Evolutionary conservation across 2,329 filamentous ascomycete species (phyloP), one percentile per base, ranked within the genome.

Genomic region (Bisporella sp.): DNA sequence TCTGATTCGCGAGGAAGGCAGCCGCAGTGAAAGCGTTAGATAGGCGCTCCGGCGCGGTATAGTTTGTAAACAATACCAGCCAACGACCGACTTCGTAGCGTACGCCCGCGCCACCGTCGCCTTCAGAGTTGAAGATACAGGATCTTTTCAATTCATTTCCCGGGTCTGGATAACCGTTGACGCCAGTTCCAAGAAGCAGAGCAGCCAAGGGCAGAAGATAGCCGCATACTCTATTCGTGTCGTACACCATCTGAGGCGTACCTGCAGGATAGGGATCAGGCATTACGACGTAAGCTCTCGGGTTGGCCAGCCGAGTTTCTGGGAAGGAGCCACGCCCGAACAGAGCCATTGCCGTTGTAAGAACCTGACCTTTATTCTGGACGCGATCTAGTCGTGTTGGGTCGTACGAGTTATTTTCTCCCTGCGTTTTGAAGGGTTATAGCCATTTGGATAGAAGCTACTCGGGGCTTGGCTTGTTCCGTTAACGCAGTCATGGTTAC

Each of bases 261-360:
- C 21, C 21, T 21, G 2, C 21, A 21, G 21, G 2, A 21, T 2
- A 21, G 21, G 21, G 21, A 21, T 21, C 21, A 3, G 21, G 12
- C 12, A 42, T 42, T 9, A 8, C 41, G 8, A 29, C 11, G 28
- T 42, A 49, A 13, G 41, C 41, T 45, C 44, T 13, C 7, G 47
- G 47, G 28, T 35, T 6, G 7, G 47, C 41, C 28, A 45, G 12
- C 12, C 31, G 30, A n/a, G 37, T 12, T 2, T 30, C 3, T 42
- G 50, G 40, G 33, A 57, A 62, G 1, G 61, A 63, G 5, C 54
- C 55, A 4, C 39, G 30, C n/a, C 61, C 61, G 48, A 63, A 63
- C 6, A 62, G 47, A 2, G 60, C 60, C 28, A 62, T 9, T 5
- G 58, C 57, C 1, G 47, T 57, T 4, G 52, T 62, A 7, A 62